Evolutionary conservation across 371 early-diverging fungal genomes (phyloP), one percentile per base, ranked within the genome.

Genomic region (Mucor sp.): DNA sequence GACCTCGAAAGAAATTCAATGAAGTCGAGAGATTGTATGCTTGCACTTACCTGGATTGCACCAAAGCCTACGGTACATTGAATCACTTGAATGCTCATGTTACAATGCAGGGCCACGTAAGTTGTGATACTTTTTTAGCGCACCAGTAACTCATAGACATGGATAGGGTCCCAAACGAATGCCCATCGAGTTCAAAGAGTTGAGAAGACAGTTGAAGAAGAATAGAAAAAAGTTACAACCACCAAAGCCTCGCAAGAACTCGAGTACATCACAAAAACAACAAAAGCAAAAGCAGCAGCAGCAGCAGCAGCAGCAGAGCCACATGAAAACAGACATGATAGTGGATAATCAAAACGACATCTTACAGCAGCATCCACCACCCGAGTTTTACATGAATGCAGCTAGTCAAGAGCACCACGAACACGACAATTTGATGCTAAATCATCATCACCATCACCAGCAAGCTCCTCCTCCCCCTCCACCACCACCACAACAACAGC

Each of bases 41-140:
- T 39, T 91, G 91, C 72, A 87, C 81, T 66, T 87, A 80, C 77
- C 74, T 72, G 1, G 84, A 79, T 23, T 91, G 91, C 62, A 80
- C 83, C 23, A 91, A 91, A 74, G 74, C 85, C 19, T 91, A 91
- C 70, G 91, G 91, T 17, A 91, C 91, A 9, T 70, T 91, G 32
- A 91, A 91, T 70, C 89, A 91, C 69, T 70, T 91, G 58, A 91
- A 91, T 67, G 87, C 89, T 7, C 91, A 91, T 74, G 87, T 91
- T 23, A 79, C 75, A 64, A 89, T 91, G 90, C 91, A 91, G 69
- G 86, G 85, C 73, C 91, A 91, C 64, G 91, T 81, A 79, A 78
- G 58, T 57, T 33, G 9, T 8, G 32, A 14, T 55, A 17, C 27
- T 28, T 25, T 23, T 41, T 17, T 17, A 19, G 9, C n/a, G 12